Base-by-base conservation (phyloP, 2,329 filamentous ascomycete species). In the Hypoxylon sp. region DNA sequence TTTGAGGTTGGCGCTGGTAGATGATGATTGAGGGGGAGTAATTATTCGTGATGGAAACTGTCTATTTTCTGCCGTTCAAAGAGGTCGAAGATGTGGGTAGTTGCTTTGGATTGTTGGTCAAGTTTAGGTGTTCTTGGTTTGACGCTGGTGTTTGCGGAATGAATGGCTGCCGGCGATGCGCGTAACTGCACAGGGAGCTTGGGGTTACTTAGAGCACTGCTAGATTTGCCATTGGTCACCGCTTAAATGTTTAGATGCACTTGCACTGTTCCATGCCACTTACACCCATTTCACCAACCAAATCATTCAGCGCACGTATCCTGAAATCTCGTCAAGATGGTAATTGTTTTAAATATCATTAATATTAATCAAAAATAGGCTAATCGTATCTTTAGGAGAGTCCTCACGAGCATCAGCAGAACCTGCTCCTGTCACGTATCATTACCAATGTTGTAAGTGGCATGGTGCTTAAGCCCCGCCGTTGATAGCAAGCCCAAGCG, bases 371-470 rank as follows among this genome's bases (percentile, higher is more conserved):
- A 24, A 15, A 35, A 39, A 29, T 29, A 31, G 24, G 21, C 72
- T 76, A 58, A 76, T 19, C 0, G 6, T 31, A 15, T 50, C 31
- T 62, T 2, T n/a, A 91, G 95, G 96, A 99, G 81, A 97, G 93
- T 76, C 96, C 96, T 42, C 96, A 99, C 78, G 96, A 98, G 80
- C 94, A 98, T 75, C 96, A 98, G 85, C 95, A 99, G 85, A 97
- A 92, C 77, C 86, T 97, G 58, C 87, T 99, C 75, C 88, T 98
- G 50, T 96, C 93, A 21, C 93, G 96, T 69, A 98, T 99, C 82
- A 97, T 98, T 82, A 96, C 91, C 78, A 99, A 99, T 78, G 94
- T 98, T 77, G 95, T 98, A 87, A 78, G 93, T 85, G 53, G 56
- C 11, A 51, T 55, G 35, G 15, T 29, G 47, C 58, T 32, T 8